Conservation (phyloP, 2,329 filamentous ascomycete species). For the Sarocladiaceae sp. region DNA sequence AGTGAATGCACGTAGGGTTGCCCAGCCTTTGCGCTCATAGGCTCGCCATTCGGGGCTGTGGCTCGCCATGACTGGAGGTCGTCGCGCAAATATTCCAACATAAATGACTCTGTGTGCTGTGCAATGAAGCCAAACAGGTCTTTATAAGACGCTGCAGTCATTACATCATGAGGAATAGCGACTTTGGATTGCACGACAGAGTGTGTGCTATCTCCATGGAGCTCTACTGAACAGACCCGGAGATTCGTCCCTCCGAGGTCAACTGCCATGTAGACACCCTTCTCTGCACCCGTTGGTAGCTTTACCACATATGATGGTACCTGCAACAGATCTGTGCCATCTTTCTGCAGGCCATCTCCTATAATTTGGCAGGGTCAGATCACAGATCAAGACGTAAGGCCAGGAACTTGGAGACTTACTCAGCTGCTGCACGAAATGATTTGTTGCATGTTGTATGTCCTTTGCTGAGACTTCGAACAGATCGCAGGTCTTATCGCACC, state of each 20-base stretch:
- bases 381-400: background rate
- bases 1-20: conserved; percentile 52
- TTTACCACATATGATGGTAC: conserved; percentile 76
- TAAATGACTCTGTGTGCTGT: conserved; percentile 65
- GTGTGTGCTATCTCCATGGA: conserved; percentile 62
- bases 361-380: background rate
- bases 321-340: conserved; percentile 39
- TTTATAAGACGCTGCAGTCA: conserved; percentile 26
- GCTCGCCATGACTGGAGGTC: conserved; percentile 4
- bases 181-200: conserved; percentile 58
- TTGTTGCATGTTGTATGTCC: background rate
- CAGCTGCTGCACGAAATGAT: background rate
- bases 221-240: conserved; percentile 25
- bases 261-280: conserved; percentile 40
- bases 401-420: background rate
- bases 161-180: conserved; percentile 18
- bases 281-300: conserved; percentile 74
- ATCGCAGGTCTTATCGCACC: background rate
- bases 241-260: conserved; percentile 31
- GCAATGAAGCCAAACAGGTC: conserved; percentile 74
- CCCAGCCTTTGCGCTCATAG: conserved; percentile 69
- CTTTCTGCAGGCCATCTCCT: conserved; percentile 43
- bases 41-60: conserved; percentile 45
- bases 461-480: background rate
- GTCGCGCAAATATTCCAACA: conserved; percentile 24